phyloP scores from a whole-genome alignment of 805 yeast species.

The Candida tibetensis region DNA sequence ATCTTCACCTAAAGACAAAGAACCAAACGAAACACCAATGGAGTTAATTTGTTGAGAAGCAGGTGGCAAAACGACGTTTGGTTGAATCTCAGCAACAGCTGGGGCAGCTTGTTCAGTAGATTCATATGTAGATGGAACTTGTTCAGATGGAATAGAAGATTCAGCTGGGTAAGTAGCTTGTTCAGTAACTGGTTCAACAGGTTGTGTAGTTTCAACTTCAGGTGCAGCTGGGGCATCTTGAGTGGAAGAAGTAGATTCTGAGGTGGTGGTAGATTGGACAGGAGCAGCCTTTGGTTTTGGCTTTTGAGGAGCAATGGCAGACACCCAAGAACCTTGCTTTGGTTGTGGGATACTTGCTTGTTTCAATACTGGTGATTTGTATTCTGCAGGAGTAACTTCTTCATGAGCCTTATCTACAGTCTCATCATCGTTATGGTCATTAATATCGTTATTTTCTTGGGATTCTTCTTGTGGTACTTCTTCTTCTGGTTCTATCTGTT shows the following conservation, averaged over 20 bases:
- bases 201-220: conserved; percentile 10
- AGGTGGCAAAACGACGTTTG: conserved; percentile 52
- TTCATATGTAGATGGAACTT: conserved; percentile 13
- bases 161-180: background rate
- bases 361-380: conserved; percentile 19
- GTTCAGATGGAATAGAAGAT: conserved; percentile 11
- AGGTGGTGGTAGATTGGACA: conserved; percentile 5
- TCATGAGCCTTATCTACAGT: conserved; percentile 7
- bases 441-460: conserved; percentile 3
- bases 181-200: background rate
- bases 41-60: conserved; percentile 44
- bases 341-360: conserved; percentile 48
- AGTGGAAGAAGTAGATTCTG: background rate
- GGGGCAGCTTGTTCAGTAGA: conserved; percentile 10
- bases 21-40: conserved; percentile 64
- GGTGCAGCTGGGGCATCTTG: conserved; percentile 3
- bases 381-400: conserved; percentile 5
- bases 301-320: conserved; percentile 53
- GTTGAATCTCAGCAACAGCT: conserved; percentile 17
- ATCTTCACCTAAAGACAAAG: conserved; percentile 49
- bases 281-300: conserved; percentile 35
- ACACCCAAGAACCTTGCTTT: conserved; percentile 62
- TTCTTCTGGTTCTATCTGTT: conserved; percentile 11
- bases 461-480: conserved; percentile 6
- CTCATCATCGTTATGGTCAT: conserved; percentile 9